phyloP scores from a whole-genome alignment of 805 yeast genomes.

The Sugiyamaella lignohabitans region DNA sequence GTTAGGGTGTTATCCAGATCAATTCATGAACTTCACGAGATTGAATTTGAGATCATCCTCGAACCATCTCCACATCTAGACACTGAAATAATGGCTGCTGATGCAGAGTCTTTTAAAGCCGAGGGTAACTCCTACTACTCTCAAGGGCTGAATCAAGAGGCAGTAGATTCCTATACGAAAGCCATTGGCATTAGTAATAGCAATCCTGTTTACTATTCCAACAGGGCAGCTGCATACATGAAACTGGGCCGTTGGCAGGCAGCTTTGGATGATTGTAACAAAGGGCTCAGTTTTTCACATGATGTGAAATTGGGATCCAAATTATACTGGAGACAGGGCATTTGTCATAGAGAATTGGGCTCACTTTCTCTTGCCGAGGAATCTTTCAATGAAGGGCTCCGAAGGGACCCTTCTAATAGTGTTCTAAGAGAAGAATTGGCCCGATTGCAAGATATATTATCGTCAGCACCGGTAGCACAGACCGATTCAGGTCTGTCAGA shows the following conservation, averaged over 20 bases:
- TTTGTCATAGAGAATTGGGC: conserved; percentile 14
- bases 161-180: conserved; percentile 15
- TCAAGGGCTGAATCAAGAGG: conserved; percentile 13
- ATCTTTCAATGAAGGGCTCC: conserved; percentile 13
- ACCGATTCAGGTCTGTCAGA: not conserved
- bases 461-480: no score
- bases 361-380: conserved; percentile 8
- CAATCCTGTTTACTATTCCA: conserved; percentile 18
- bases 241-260: conserved; percentile 15
- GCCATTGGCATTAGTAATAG: conserved; percentile 15
- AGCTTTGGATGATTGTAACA: conserved; percentile 14
- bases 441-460: not conserved
- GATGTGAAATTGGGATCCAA: conserved; percentile 12
- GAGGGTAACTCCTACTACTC: conserved; percentile 6
- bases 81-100: no score
- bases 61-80: no score
- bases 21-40: no score
- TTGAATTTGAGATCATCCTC: no score
- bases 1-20: no score
- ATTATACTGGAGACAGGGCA: conserved; percentile 15
- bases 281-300: conserved; percentile 12
- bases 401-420: conserved; percentile 11
- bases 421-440: conserved; percentile 13
- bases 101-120: not conserved
- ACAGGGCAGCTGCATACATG: conserved; percentile 20